phyloP scores from a whole-genome alignment of 805 yeast species.

The Metschnikowia koreensis region DNA sequence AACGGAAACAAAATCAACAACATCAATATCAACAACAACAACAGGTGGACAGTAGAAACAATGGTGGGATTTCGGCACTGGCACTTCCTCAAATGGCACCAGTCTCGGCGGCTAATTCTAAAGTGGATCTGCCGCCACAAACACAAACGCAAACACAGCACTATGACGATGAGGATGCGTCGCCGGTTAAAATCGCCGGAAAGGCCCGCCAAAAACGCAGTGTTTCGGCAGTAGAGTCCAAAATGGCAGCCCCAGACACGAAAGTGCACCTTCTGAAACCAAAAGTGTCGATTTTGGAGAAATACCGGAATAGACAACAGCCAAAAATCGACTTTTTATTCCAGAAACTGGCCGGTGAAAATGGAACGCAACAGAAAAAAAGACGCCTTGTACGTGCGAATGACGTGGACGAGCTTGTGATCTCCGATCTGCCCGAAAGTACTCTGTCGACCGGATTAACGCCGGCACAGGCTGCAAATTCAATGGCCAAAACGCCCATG shows the following conservation, averaged over 20 bases:
- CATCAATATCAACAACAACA: background rate
- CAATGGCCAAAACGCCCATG: no score
- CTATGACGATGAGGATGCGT: constrained; percentile 34
- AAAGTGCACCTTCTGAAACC: constrained; percentile 41
- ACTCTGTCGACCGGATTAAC: background rate
- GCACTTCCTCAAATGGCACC: no score
- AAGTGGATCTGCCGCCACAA: no score
- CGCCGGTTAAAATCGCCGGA: constrained; percentile 36
- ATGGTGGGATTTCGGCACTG: background rate
- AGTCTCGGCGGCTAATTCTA: no score
- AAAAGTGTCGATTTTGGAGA: constrained; percentile 42
- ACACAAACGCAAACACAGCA: no score
- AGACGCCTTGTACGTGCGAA: constrained; percentile 37
- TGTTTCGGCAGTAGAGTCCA: constrained; percentile 8
- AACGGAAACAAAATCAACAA: constrained; percentile 1
- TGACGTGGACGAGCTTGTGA: constrained; percentile 3
- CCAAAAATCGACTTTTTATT: constrained; percentile 29
- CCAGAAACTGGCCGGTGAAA: constrained; percentile 23
- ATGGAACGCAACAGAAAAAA: constrained; percentile 26
- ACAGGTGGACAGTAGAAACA: background rate
- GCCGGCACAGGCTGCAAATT: background rate
- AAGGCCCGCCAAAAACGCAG: constrained; percentile 27
- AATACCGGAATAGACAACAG: constrained; percentile 36
- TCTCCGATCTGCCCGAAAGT: background rate
- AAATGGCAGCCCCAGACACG: constrained; percentile 23